Evolutionary conservation across 805 yeast species (phyloP), one percentile per base, ranked within the genome.

Genomic region (Candida yuanshanica): DNA sequence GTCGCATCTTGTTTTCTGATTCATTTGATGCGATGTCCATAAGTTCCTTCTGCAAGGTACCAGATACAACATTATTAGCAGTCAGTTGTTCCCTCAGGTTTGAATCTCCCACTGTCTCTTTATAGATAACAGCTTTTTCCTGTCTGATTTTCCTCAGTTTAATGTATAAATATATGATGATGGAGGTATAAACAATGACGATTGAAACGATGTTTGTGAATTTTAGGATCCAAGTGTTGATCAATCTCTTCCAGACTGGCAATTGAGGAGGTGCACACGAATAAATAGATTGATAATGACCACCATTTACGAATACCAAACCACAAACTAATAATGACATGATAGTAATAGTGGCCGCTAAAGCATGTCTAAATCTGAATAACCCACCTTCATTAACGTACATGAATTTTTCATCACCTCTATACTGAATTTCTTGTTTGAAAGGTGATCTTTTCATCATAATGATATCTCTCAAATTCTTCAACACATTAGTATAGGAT

Each of bases 371-470:
- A 12, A 23, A 22, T 7, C 44, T 40, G 39, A 42, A 55, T 11
- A 53, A 20, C 7, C 59, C 59, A 27, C 59, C 59, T 43, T 55
- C 59, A 18, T 43, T 48, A 12, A 39, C 33, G 32, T 37, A 20
- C 33, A 42, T 3, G 27, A 36, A 9, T 21, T 45, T 27, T n/a
- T 38, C 23, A 17, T 16, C 32, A 4, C 31, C 31, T 27, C 31
- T 27, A 14, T 10, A 7, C 18, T 27, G n/a, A 16, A 27, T 14
- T 4, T 36, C 29, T 2, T 23, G 21, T 11, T 23, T 36, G 23
- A 37, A 34, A 4, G 41, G 11, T n/a, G 24, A 25, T 8, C 23
- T 3, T 34, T 21, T 27, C 18, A 27, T 20, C 11, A 7, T 26
- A 7, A 36, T 7, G 12, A 33, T 34, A 8, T 20, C 14, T 16